Base-by-base conservation (phyloP, 139 green algal species). In the Chlorella vulgaris region DNA sequence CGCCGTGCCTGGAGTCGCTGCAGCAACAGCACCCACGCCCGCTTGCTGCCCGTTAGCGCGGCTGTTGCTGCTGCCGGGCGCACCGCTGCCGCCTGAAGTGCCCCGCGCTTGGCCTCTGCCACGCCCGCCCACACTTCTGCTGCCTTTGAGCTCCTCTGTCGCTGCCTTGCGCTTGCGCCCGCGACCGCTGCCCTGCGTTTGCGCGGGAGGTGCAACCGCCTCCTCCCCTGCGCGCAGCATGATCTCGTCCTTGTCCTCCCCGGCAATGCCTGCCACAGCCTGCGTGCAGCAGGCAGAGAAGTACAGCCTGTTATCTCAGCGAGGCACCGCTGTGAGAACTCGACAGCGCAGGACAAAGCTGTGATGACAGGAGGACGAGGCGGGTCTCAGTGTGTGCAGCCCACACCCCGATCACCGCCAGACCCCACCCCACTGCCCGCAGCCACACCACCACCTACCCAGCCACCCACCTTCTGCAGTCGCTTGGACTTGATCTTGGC, bases 401-500 rank as follows among this genome's bases (percentile, higher is more conserved):
- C n/a, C n/a, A n/a, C n/a, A n/a, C n/a, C n/a, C n/a, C n/a, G n/a
- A n/a, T n/a, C n/a, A n/a, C n/a, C n/a, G n/a, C n/a, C n/a, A n/a
- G n/a, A 7, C n/a, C 60, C 24, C 60, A 26, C 21, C 3, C 60
- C 60, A 15, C 3, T 31, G 24, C n/a, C n/a, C n/a, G n/a, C n/a
- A n/a, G n/a, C n/a, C 22, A 33, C 60, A 0, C 2, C n/a, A n/a
- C n/a, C n/a, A n/a, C n/a, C n/a, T n/a, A n/a, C n/a, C n/a, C n/a
- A n/a, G n/a, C n/a, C n/a, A 24, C 75, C 7, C 31, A 75, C 76
- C 77, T 74, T 87, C 66, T 80, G 90, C 78, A 97, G 85, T 5
- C 94, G 87, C 79, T 91, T 91, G 35, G 91, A 96, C 74, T 87
- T 88, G 84, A 98, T 95, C 88, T 98, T 97, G n/a, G 95, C 95